Conservation (phyloP, 352 stramenopile species). For the Globisporangium abappressorium region DNA sequence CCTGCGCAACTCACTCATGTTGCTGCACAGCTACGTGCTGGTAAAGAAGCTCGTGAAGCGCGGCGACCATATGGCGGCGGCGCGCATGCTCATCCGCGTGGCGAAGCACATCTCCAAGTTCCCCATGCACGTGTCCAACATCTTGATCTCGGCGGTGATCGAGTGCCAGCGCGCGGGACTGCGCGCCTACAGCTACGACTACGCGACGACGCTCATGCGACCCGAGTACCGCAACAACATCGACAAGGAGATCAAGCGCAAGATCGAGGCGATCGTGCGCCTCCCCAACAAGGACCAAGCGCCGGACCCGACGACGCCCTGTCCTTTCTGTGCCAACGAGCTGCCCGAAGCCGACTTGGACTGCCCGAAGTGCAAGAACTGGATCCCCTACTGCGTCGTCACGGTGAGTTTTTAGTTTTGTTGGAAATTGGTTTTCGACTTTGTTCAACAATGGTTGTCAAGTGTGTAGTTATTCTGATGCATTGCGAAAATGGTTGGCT, state of each 20-base stretch:
- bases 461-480: not conserved
- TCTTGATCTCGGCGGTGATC: slow-evolving; percentile 93
- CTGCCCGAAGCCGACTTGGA: slow-evolving; percentile 87
- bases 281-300: slow-evolving; percentile 88
- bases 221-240: slow-evolving; percentile 87
- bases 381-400: slow-evolving; percentile 92
- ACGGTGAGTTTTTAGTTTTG: slow-evolving; percentile 45
- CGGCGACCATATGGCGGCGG: slow-evolving; percentile 82
- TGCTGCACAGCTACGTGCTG: slow-evolving; percentile 93
- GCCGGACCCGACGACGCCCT: slow-evolving; percentile 66
- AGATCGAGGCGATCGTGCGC: slow-evolving; percentile 94
- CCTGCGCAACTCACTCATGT: slow-evolving; percentile 79
- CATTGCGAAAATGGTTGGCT: slow-evolving; percentile 4
- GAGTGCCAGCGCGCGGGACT: slow-evolving; percentile 92
- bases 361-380: slow-evolving; percentile 90
- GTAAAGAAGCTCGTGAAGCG: slow-evolving; percentile 92
- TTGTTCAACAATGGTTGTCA: not conserved
- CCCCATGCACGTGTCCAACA: slow-evolving; percentile 85
- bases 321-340: slow-evolving; percentile 77
- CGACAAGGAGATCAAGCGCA: slow-evolving; percentile 89
- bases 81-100: slow-evolving; percentile 89
- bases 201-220: slow-evolving; percentile 89
- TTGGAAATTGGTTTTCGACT: not conserved
- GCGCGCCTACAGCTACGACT: slow-evolving; percentile 90
- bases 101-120: slow-evolving; percentile 92